phyloP scores from a whole-genome alignment of 345 rosid genomes.

The Alliaria petiolata region DNA sequence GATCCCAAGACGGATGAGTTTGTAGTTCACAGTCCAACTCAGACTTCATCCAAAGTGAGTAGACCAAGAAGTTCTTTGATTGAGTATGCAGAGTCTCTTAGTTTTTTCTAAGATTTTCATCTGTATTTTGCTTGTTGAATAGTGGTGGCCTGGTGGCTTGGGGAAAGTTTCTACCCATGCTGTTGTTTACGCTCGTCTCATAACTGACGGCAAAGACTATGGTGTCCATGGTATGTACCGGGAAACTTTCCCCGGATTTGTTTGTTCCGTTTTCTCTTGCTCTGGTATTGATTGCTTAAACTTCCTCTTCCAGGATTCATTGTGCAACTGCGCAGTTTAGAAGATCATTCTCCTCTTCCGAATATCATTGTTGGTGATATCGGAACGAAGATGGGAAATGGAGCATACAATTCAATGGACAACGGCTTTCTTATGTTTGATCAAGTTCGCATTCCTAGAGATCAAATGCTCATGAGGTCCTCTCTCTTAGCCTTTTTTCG shows the following conservation, averaged over 20 bases:
- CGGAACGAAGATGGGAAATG: slow-evolving; percentile 89
- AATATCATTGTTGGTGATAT: slow-evolving; percentile 92
- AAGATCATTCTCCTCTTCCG: slow-evolving; percentile 95
- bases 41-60: slow-evolving; percentile 91
- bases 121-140: slow-evolving; percentile 11
- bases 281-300: slow-evolving; percentile 11
- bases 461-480: slow-evolving; percentile 95
- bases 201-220: slow-evolving; percentile 64
- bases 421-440: slow-evolving; percentile 91
- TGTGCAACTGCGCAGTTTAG: slow-evolving; percentile 90
- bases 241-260: background rate
- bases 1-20: slow-evolving; percentile 93
- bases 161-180: slow-evolving; percentile 94
- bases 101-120: slow-evolving; percentile 3
- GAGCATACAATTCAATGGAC: slow-evolving; percentile 94
- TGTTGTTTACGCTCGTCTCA: slow-evolving; percentile 87
- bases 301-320: slow-evolving; percentile 69
- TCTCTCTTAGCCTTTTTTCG: slow-evolving; percentile 1
- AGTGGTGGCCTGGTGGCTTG: slow-evolving; percentile 99
- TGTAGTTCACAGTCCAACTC: slow-evolving; percentile 81
- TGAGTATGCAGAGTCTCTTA: background rate
- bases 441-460: slow-evolving; percentile 86
- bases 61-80: background rate
- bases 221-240: slow-evolving; percentile 79
- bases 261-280: background rate